Percentiles rank a stretch among this genome's conserved stretches.
Evolutionary conservation across 495 filamentous ascomycete species (phyloP).

Genomic region (Parathielavia hyrcaniae): DNA sequence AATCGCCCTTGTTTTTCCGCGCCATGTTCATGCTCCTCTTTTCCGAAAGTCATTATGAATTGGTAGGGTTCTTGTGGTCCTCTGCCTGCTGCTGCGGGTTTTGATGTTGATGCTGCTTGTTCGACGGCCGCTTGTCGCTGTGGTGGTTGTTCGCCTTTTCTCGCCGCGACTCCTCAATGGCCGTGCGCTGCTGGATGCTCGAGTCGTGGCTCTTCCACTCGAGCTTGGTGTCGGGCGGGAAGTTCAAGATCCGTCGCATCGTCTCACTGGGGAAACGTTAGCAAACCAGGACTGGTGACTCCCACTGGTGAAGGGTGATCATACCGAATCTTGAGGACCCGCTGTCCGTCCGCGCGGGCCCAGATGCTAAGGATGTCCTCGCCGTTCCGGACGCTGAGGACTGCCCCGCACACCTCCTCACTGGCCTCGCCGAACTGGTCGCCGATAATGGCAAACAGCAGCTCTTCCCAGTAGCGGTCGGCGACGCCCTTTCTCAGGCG

Average conservation of each 20-base stretch:
- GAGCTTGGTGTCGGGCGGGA: conserved; percentile 82
- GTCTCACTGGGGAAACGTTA: conserved; percentile 60
- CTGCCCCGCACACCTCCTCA: conserved; percentile 91
- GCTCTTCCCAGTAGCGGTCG: conserved; percentile 96
- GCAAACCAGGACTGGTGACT: no score
- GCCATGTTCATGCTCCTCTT: not conserved
- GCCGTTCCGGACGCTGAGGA: conserved; percentile 87
- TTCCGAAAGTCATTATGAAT: conserved; percentile 12
- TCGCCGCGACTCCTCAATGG: conserved; percentile 75
- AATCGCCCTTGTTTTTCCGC: not conserved
- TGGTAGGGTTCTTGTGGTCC: conserved; percentile 20
- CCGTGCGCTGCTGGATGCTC: conserved; percentile 72
- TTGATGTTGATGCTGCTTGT: conserved; percentile 26
- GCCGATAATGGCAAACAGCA: conserved; percentile 83
- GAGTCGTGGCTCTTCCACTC: conserved; percentile 88
- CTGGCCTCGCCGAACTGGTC: conserved; percentile 92
- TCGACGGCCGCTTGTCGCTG: conserved; percentile 37
- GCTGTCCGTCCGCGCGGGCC: conserved; percentile 84
- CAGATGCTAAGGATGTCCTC: conserved; percentile 98
- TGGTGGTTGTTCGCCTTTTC: conserved; percentile 57
- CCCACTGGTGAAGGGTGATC: no score
- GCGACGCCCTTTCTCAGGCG: conserved; percentile 92
- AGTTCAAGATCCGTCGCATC: conserved; percentile 77
- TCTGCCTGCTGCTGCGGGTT: conserved; percentile 25
- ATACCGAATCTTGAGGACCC: conserved; percentile 95